Evolutionary conservation across 805 yeast genomes (phyloP), one percentile per base, ranked within the genome.

Genomic region (Schizosaccharomyces pombe): DNA sequence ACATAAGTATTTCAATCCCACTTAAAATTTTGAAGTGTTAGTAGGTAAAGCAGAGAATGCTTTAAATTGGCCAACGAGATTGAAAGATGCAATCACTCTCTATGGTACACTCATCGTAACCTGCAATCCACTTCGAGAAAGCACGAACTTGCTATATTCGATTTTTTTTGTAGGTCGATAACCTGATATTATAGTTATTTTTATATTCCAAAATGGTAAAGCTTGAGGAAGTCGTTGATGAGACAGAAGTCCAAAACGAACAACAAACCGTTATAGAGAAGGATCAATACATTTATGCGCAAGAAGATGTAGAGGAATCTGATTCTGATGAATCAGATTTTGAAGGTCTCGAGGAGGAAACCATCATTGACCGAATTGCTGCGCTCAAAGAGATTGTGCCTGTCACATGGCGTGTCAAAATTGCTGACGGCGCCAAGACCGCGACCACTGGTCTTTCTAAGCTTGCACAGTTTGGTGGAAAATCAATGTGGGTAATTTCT

Each of bases 341-440:
- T 47, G 70, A 66, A 52, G 68, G 64, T 22, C 33, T 32, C 12
- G 83, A 79, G 63, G 77, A 80, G 64, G 99, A 91, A 73, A 80
- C 95, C 32, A 60, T 91, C 16, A 68, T 73, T 57, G 97, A 91
- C 62, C 82, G 99, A 76, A 67, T 91, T 59, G 77, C 77, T 58
- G 98, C 99, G 53, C 76, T 91, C 63, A 85, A 80, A 68, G 96
- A 91, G 66, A 83, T 89, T 55, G 72, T 91, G 54, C 85, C 96
- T 52, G 96, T 96, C 61, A 75, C 75, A 61, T 86, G 83, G 67
- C 82, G 97, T 72, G 69, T 73, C 53, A 57, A 62, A 37, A 52
- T 70, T 28, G 62, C 65, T 57, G 57, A 63, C 40, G 52, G 67
- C 29, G 61, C 69, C 16, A 61, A 68, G 57, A 66, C 72, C 47